Base-by-base conservation (phyloP, 169 alveolate genomes). In the Neospora caninum region DNA sequence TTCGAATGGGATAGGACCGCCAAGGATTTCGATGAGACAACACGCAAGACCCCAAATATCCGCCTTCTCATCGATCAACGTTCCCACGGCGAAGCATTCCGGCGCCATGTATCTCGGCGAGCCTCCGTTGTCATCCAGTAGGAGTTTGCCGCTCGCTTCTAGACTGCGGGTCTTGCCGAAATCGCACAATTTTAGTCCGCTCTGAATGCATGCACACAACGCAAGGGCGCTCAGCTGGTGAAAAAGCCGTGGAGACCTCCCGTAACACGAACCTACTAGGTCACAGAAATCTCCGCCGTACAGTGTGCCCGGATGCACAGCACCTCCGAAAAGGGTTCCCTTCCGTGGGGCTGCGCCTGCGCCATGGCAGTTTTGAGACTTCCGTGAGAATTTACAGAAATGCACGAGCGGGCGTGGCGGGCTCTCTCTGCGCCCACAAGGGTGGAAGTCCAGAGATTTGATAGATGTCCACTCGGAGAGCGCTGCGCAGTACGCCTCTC, bases 61-160 rank as follows among this genome's bases (percentile, higher is more conserved):
- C 13, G 97, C 95, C 64, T 97, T 97, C 92, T 97, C 97, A 70
- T 95, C 95, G 91, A 97, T 96, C 82, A 95, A 54, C 41, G 78
- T 95, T 54, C 97, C 98, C 69, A 88, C 95, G 84, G 93, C 95
- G 84, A 96, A 97, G 70, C 98, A 97, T 78, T 97, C 98, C 1
- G 98, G 98, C 80, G 98, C 98, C 98, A 97, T 97, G 69, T 97
- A 97, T 29, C 98, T 96, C 41, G 98, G 98, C 20, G 98, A 96
- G 29, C 98, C 98, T 64, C 98, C 98, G 92, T 97, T 97, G 83
- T 97, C 98, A 82, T 97, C 98, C 34, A 97, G 92, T 45, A 91
- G 91, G 49, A 97, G 94, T 69, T 93, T 96, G 31, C 97, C 96
- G 86, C 88, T 80, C 45, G 86, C 83, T 64, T 89, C 95, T 88